Conservation (phyloP, 75 land plant species). For the Picea sitchensis region DNA sequence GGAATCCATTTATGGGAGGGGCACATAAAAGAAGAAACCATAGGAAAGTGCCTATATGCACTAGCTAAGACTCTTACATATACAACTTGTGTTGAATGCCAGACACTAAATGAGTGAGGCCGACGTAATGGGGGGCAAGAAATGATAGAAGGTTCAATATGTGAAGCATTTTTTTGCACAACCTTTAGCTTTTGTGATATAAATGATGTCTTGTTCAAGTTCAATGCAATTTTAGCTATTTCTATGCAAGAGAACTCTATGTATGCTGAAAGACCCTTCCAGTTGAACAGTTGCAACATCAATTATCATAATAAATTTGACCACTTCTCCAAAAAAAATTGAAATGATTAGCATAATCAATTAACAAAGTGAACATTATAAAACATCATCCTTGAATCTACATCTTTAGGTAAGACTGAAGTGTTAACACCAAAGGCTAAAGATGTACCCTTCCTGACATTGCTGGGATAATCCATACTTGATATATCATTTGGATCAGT, state of each 20-base stretch:
- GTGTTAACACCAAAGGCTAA: constrained; percentile 15
- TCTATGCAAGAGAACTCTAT: constrained; percentile 84
- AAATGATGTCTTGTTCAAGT: constrained; percentile 76
- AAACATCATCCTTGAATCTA: constrained; percentile 42
- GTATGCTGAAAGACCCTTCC: constrained; percentile 81
- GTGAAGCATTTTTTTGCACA: constrained; percentile 35
- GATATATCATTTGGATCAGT: constrained; percentile 8
- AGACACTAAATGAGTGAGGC: constrained; percentile 30
- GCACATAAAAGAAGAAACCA: too few species aligned
- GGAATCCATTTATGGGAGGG: too few species aligned
- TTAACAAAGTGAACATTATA: too few species aligned
- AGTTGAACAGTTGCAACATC: constrained; percentile 86
- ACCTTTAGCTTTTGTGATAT: constrained; percentile 92
- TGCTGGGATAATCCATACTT: background rate
- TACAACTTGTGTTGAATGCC: constrained; percentile 28
- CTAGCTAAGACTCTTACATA: constrained; percentile 37
- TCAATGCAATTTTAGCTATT: constrained; percentile 66
- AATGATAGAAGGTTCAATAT: constrained; percentile 22
- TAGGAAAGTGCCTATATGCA: constrained; percentile 18
- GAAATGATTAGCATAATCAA: too few species aligned
- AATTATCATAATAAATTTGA: constrained; percentile 57
- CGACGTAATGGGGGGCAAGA: constrained; percentile 29
- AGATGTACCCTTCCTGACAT: constrained; percentile 1
- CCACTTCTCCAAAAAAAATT: constrained; percentile 36
- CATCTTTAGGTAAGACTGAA: constrained; percentile 53